Conservation (phyloP, 1,139 yeast species). For the Meyerozyma athensensis region DNA sequence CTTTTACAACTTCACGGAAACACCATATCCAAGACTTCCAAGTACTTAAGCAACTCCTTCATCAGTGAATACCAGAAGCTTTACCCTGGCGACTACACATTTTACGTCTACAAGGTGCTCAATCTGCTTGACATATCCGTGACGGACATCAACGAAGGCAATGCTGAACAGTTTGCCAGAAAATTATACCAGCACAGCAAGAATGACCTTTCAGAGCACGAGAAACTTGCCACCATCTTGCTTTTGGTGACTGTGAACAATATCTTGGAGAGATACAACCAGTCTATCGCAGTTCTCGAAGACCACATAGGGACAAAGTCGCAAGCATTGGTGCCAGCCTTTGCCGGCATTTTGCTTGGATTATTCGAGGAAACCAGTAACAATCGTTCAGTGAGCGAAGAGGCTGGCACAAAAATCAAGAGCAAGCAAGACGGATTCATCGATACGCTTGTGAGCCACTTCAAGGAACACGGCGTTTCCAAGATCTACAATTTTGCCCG, state of each 20-base stretch:
- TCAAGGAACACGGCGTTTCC: neutral
- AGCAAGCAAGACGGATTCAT: neutral
- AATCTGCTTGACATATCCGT: slow-evolving; percentile 24
- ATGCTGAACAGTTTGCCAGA: slow-evolving; percentile 15
- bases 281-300: slow-evolving; percentile 43
- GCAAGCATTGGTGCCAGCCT: slow-evolving; percentile 31
- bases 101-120: slow-evolving; percentile 28
- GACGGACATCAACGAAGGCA: slow-evolving; percentile 22
- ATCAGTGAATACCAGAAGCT: slow-evolving; percentile 15
- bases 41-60: slow-evolving; percentile 19
- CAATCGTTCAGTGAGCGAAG: too few relatives aligned
- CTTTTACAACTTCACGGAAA: slow-evolving; percentile 37
- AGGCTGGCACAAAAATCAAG: neutral
- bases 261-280: slow-evolving; percentile 35
- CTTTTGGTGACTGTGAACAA: slow-evolving; percentile 45
- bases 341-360: slow-evolving; percentile 42
- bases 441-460: neutral
- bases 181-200: slow-evolving; percentile 25
- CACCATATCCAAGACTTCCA: slow-evolving; percentile 26
- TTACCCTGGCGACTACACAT: slow-evolving; percentile 29
- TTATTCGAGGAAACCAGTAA: slow-evolving; percentile 35
- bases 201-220: slow-evolving; percentile 11
- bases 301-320: slow-evolving; percentile 19
- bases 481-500: neutral
- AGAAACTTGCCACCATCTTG: slow-evolving; percentile 32